Conservation (phyloP, 225 moss, liverwort and hornwort species). For the Bryoerythrophyllum caledonicum region DNA sequence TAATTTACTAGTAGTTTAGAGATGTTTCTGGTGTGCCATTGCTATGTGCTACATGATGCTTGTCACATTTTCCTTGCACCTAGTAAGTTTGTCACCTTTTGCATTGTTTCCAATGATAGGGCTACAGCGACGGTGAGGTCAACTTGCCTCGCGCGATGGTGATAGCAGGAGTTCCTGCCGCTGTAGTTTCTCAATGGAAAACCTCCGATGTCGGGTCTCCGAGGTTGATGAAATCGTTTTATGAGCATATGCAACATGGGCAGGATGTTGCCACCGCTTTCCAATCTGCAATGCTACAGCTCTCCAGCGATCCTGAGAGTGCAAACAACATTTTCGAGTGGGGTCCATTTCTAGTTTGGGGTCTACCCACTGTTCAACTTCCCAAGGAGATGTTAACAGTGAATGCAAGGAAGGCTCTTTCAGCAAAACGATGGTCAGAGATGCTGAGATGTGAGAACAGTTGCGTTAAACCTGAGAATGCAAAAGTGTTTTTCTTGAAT, state of each 20-base stretch:
- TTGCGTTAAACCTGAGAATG: not conserved
- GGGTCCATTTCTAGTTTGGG: constrained; percentile 33
- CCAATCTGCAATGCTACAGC: constrained; percentile 11
- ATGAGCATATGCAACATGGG: constrained; percentile 7
- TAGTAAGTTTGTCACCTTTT: not conserved
- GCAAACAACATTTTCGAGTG: constrained; percentile 11
- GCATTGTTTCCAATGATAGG: constrained; percentile 7
- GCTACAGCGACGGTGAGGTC: constrained; percentile 26
- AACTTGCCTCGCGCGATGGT: constrained; percentile 38
- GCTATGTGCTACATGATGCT: not conserved
- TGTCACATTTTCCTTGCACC: not conserved
- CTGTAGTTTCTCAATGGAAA: constrained; percentile 31
- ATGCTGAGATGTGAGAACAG: not conserved
- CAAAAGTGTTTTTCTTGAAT: not conserved
- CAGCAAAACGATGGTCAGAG: not conserved
- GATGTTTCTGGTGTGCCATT: no score
- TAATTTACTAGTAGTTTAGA: no score
- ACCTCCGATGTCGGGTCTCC: not conserved
- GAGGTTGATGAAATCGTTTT: constrained; percentile 13
- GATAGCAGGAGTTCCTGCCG: constrained; percentile 36
- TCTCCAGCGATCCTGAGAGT: not conserved
- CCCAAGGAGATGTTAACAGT: not conserved
- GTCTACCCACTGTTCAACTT: constrained; percentile 23
- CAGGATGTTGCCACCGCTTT: constrained; percentile 21
- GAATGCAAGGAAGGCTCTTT: constrained; percentile 22